Percentiles rank a stretch among this genome's conserved stretches.
These are phyloP conservation scores for Ganoderma sinense DNA, from an alignment of 1,284 basidiomycete genomes.

Conservation along the genomic window DNA sequence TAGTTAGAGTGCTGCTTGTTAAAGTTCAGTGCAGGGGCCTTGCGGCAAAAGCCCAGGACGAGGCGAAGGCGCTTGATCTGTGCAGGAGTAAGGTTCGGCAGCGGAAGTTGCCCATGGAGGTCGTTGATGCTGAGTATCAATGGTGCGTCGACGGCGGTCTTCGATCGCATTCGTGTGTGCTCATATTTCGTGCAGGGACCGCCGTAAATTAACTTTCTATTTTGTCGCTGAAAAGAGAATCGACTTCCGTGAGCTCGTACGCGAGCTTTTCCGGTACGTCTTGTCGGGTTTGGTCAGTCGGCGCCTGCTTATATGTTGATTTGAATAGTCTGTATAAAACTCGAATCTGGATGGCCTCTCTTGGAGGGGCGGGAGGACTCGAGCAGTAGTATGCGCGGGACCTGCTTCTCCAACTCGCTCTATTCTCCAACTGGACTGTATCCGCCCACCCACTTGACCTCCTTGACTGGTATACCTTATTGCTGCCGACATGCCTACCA, in stretches of 20 bases:
- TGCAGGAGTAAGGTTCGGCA: constrained; percentile 92
- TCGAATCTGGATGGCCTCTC: constrained; percentile 81
- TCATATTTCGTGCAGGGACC: constrained; percentile 68
- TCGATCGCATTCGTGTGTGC: constrained; percentile 3
- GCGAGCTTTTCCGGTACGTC: constrained; percentile 86
- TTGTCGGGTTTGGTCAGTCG: background rate
- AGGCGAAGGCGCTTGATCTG: constrained; percentile 90
- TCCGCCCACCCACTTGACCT: background rate
- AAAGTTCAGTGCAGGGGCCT: constrained; percentile 60
- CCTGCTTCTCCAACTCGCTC: constrained; percentile 6
- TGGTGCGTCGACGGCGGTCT: constrained; percentile 63
- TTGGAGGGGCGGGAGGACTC: constrained; percentile 40
- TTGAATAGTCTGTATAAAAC: constrained; percentile 74
- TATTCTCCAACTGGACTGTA: background rate
- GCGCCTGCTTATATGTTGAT: constrained; percentile 2
- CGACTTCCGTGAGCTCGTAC: constrained; percentile 95
- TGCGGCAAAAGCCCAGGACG: constrained; percentile 86
- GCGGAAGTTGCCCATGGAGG: constrained; percentile 96
- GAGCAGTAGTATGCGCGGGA: constrained; percentile 32
- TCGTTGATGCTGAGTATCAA: constrained; percentile 98
- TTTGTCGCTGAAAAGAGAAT: constrained; percentile 96
- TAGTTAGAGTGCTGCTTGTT: background rate
- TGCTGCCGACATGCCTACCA: background rate
- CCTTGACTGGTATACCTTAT: constrained; percentile 8
- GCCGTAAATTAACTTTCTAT: constrained; percentile 97